phyloP scores from a whole-genome alignment of 352 stramenopile species.

The Phytophthora citricola region DNA sequence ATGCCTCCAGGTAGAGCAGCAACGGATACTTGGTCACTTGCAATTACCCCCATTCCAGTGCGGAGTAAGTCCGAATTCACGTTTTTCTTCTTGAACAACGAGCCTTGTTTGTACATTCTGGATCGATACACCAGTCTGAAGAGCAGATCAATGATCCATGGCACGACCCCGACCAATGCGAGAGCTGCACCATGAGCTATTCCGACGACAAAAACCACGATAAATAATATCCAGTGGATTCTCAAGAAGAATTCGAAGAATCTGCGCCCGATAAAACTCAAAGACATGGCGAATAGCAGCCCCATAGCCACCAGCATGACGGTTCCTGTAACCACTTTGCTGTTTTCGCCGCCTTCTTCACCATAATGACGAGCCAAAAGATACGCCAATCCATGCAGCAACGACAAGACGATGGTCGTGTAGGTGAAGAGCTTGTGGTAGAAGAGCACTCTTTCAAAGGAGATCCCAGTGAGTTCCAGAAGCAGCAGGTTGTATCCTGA shows the following conservation, averaged over 20 bases:
- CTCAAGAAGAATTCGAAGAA: slow-evolving; percentile 66
- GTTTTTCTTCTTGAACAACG: slow-evolving; percentile 22
- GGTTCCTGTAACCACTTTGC: slow-evolving; percentile 33
- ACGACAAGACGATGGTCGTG: slow-evolving; percentile 42
- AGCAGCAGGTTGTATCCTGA: slow-evolving; percentile 64
- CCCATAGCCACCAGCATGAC: slow-evolving; percentile 43
- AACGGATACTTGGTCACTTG: slow-evolving; percentile 27
- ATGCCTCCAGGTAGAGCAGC: slow-evolving; percentile 32
- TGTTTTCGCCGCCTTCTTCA: slow-evolving; percentile 27
- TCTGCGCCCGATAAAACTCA: slow-evolving; percentile 43
- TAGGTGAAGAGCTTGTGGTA: slow-evolving; percentile 57
- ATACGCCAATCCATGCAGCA: slow-evolving; percentile 54
- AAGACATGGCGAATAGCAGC: slow-evolving; percentile 41
- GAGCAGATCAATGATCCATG: slow-evolving; percentile 43
- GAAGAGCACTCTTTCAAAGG: slow-evolving; percentile 57
- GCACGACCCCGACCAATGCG: slow-evolving; percentile 39
- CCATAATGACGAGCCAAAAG: slow-evolving; percentile 33
- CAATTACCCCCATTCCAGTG: slow-evolving; percentile 30
- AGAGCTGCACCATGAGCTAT: slow-evolving; percentile 49
- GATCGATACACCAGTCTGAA: slow-evolving; percentile 43
- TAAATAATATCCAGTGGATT: slow-evolving; percentile 59
- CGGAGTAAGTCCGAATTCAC: too few relatives aligned
- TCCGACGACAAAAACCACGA: slow-evolving; percentile 47
- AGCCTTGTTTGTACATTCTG: slow-evolving; percentile 25
- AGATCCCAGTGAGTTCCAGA: slow-evolving; percentile 46